Evolutionary conservation across 2,329 filamentous ascomycete genomes (phyloP), one percentile per base, ranked within the genome.

Genomic region (Thyridium curvatum): DNA sequence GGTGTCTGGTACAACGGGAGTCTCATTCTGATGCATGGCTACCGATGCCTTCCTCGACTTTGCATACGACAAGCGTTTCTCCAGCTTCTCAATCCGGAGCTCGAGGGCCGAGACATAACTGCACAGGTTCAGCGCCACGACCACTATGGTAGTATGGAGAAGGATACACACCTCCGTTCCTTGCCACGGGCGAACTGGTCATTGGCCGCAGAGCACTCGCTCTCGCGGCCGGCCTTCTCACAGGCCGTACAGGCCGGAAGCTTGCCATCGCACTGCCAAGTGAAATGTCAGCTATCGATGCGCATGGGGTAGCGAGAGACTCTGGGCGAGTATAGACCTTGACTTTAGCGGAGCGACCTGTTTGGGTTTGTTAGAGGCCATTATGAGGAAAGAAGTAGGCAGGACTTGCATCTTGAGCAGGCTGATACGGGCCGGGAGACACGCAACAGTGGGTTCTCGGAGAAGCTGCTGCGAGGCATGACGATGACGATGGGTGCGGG

Each of bases 181-280:
- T 97, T 97, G 44, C 93, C 93, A 46, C 89, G 77, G 1, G 91
- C 90, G 62, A 96, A 97, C 59, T 96, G 89, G 56, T 97, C 91
- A 53, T 94, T 96, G 8, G 89, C 90, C 40, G 89, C 89, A 7
- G 89, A 95, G 60, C 93, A 98, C 57, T 94, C 89, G 43, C 74
- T 82, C 40, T 86, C 81, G 45, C 88, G 84, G 21, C 90, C 89
- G 12, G 88, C 87, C 63, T 89, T 90, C 62, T 96, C 91, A 57
- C 93, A 97, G 14, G 91, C 91, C 8, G 89, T 94, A 58, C 93
- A 98, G 8, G 90, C 89, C 10, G 93, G 93, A 30, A 97, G 70
- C 61, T 96, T 96, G 45, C 93, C 91, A 65, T 97, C 93, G 55
- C 93, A 98, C 79, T 84, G 54, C 16, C 17, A 28, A 42, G 14